These are phyloP conservation scores for Dovyalis caffra DNA, from an alignment of 345 rosid genomes.

Conservation along the genomic window DNA sequence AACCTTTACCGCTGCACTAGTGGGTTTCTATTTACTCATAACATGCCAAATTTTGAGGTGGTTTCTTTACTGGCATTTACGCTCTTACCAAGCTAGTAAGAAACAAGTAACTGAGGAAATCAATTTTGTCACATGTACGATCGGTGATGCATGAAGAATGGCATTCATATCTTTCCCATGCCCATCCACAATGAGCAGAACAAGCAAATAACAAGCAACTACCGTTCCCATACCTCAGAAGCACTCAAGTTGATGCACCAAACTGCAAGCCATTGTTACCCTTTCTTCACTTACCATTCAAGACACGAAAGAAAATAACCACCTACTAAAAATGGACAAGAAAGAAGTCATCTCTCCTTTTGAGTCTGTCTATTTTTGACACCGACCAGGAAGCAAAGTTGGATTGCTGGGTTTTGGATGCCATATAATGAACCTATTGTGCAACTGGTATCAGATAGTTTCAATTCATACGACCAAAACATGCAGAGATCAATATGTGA, in stretches of 20 bases:
- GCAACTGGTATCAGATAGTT: background rate
- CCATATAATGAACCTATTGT: background rate
- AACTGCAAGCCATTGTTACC: background rate
- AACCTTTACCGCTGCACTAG: too few species aligned
- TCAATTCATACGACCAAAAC: background rate
- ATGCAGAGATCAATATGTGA: constrained; percentile 23
- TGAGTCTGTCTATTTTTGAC: constrained; percentile 3
- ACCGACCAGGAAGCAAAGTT: background rate
- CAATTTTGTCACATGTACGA: background rate
- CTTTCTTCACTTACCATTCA: constrained; percentile 20
- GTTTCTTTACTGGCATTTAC: constrained; percentile 8
- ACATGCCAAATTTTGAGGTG: constrained; percentile 6
- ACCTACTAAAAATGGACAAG: constrained; percentile 1
- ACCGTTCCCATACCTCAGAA: constrained; percentile 10
- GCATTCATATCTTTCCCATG: constrained; percentile 15
- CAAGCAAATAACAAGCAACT: too few species aligned
- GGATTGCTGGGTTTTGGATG: background rate
- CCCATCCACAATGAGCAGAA: background rate
- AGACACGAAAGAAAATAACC: constrained; percentile 17
- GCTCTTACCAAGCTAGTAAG: background rate
- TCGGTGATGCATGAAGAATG: background rate
- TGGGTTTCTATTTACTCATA: too few species aligned
- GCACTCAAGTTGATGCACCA: constrained; percentile 22
- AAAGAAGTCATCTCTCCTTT: background rate
- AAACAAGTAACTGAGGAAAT: background rate